These are phyloP conservation scores for Fusarium sp. DNA, from an alignment of 2,329 filamentous ascomycete species.

Conservation along the genomic window DNA sequence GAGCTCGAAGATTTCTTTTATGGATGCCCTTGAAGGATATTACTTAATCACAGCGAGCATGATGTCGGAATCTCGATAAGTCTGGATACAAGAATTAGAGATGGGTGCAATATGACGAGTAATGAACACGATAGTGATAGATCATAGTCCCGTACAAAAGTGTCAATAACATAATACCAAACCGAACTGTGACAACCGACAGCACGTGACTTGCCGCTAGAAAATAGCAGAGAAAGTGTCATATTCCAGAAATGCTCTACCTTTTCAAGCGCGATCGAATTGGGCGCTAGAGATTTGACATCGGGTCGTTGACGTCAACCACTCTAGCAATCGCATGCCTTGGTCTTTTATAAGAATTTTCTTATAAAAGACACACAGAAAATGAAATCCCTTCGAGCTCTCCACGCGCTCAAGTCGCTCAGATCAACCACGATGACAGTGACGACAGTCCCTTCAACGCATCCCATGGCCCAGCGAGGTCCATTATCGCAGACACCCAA, in stretches of 20 bases:
- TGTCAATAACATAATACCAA: neutral
- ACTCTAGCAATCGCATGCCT: neutral
- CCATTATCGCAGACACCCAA: slow-evolving; percentile 7
- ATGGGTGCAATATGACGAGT: neutral
- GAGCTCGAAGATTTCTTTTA: neutral
- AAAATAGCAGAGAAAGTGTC: neutral
- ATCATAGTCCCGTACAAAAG: neutral
- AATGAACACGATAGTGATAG: neutral
- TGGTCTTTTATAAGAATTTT: neutral
- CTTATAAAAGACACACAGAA: too few species aligned
- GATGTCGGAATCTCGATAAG: slow-evolving; percentile 4
- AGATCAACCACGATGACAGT: slow-evolving; percentile 8
- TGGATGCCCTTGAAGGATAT: slow-evolving; percentile 22
- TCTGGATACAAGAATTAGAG: accelerated
- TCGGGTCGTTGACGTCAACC: slow-evolving; percentile 27
- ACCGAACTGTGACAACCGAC: neutral
- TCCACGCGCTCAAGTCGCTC: neutral
- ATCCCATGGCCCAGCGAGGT: neutral
- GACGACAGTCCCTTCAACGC: slow-evolving; percentile 16
- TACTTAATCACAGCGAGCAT: slow-evolving; percentile 18
- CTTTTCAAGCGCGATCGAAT: neutral
- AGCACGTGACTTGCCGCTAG: neutral
- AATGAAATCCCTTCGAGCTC: neutral
- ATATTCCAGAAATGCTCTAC: neutral
- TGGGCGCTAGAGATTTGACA: neutral